Evolutionary conservation across 1,284 basidiomycete genomes (phyloP).

Genomic region (Leccinum glutinopallens): DNA sequence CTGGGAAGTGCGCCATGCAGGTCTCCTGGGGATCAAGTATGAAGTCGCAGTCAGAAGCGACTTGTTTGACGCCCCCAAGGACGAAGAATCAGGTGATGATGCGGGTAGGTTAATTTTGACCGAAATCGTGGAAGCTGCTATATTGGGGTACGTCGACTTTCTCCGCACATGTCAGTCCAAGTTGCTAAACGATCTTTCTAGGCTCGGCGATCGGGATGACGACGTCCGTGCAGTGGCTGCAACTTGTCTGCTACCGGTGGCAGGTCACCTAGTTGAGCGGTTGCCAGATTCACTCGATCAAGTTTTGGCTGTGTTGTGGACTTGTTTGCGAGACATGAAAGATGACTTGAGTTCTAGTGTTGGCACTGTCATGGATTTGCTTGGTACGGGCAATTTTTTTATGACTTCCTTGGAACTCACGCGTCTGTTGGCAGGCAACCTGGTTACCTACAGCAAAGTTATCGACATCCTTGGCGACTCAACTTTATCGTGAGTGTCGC

Average conservation of each 20-base stretch:
- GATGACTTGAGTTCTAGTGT: constrained; percentile 98
- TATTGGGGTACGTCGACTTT: constrained; percentile 71
- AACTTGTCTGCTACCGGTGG: constrained; percentile 87
- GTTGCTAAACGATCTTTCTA: constrained; percentile 37
- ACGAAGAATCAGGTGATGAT: constrained; percentile 36
- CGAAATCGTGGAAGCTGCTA: constrained; percentile 85
- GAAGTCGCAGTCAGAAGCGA: constrained; percentile 93
- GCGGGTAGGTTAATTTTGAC: constrained; percentile 59
- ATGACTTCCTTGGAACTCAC: constrained; percentile 3
- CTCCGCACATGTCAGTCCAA: constrained; percentile 3
- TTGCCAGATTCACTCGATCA: constrained; percentile 73
- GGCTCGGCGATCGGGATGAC: constrained; percentile 90
- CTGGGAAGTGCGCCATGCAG: constrained; percentile 98
- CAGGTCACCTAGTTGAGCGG: constrained; percentile 75
- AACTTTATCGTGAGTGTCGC: constrained; percentile 59
- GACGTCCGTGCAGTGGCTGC: constrained; percentile 97
- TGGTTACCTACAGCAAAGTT: constrained; percentile 82
- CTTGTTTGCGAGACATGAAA: constrained; percentile 89
- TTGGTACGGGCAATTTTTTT: constrained; percentile 55
- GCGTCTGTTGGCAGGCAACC: constrained; percentile 55
- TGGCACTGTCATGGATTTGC: constrained; percentile 95
- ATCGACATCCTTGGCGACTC: constrained; percentile 75
- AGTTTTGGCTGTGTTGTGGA: constrained; percentile 88
- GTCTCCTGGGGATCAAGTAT: constrained; percentile 95
- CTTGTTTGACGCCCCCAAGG: constrained; percentile 59